phyloP scores from a whole-genome alignment of 352 stramenopile species.

The Phytophthora pini region DNA sequence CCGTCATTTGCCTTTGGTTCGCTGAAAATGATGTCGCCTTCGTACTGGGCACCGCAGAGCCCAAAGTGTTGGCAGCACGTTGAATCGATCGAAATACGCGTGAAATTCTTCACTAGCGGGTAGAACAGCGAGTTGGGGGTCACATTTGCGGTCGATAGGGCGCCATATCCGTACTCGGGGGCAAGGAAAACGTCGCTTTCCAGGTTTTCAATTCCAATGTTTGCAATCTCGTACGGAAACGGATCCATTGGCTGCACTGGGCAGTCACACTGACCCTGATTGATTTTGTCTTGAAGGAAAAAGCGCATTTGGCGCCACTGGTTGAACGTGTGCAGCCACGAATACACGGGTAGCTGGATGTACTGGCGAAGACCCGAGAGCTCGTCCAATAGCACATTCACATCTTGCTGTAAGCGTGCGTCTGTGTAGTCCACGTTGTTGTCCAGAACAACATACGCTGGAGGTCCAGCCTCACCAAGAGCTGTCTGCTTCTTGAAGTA shows the following conservation, averaged over 20 bases:
- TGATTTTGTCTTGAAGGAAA: slow-evolving; percentile 80
- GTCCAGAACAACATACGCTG: slow-evolving; percentile 86
- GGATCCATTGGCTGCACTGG: slow-evolving; percentile 78
- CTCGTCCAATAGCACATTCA: slow-evolving; percentile 77
- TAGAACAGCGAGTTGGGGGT: slow-evolving; percentile 81
- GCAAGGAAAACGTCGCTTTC: slow-evolving; percentile 16
- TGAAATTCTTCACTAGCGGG: slow-evolving; percentile 86
- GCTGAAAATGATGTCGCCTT: slow-evolving; percentile 84
- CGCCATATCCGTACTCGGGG: slow-evolving; percentile 19
- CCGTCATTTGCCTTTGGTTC: slow-evolving; percentile 12
- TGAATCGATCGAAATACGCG: slow-evolving; percentile 87
- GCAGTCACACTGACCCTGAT: slow-evolving; percentile 66
- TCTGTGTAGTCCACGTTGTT: slow-evolving; percentile 77
- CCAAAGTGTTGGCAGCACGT: slow-evolving; percentile 90
- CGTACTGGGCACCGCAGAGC: slow-evolving; percentile 88
- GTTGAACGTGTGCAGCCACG: slow-evolving; percentile 90
- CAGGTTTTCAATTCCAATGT: slow-evolving; percentile 19
- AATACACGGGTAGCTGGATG: slow-evolving; percentile 86
- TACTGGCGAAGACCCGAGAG: slow-evolving; percentile 79
- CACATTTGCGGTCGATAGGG: slow-evolving; percentile 31
- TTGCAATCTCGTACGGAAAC: slow-evolving; percentile 75
- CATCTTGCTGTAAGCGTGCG: slow-evolving; percentile 45
- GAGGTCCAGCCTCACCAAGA: slow-evolving; percentile 84
- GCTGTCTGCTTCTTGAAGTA: slow-evolving; percentile 91
- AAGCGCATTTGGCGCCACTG: slow-evolving; percentile 88